Conservation (phyloP, 2,329 filamentous ascomycete species). For the Basipetospora sp. region DNA sequence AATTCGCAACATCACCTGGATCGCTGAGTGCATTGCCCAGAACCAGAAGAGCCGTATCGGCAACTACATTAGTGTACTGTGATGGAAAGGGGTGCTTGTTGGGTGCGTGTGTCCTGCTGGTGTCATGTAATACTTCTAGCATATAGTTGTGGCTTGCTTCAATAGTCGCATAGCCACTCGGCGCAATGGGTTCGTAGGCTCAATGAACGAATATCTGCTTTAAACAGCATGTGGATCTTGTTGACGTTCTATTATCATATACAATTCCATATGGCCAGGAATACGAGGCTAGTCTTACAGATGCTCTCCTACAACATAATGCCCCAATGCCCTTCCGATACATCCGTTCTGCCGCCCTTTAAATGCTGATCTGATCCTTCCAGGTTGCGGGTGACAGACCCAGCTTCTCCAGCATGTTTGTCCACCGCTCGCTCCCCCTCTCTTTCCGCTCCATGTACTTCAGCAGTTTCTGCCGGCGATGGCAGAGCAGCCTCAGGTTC, state of each 20-base stretch:
- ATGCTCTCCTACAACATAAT: background rate
- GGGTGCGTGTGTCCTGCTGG: background rate
- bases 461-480: conserved; percentile 76
- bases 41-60: conserved; percentile 98
- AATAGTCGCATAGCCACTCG: background rate
- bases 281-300: conserved; percentile 7
- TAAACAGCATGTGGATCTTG: no score
- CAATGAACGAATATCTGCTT: no score
- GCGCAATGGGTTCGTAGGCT: background rate
- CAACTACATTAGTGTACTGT: conserved; percentile 98
- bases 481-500: conserved; percentile 71
- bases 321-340: background rate
- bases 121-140: no score
- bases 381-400: conserved; percentile 79
- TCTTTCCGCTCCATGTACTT: conserved; percentile 80
- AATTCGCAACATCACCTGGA: conserved; percentile 99
- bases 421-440: conserved; percentile 79
- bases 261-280: conserved; percentile 1
- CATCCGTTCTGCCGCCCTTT: conserved; percentile 15
- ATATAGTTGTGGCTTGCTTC: background rate
- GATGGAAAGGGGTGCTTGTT: conserved; percentile 16
- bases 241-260: conserved; percentile 6
- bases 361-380: conserved; percentile 75
- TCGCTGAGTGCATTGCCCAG: conserved; percentile 97
- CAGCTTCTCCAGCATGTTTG: conserved; percentile 67